A percentile compares a stretch with the other conserved stretches of the same genome.
phyloP scores from a whole-genome alignment of 2,329 filamentous ascomycete genomes.

The Pestalotiopsis sp. region DNA sequence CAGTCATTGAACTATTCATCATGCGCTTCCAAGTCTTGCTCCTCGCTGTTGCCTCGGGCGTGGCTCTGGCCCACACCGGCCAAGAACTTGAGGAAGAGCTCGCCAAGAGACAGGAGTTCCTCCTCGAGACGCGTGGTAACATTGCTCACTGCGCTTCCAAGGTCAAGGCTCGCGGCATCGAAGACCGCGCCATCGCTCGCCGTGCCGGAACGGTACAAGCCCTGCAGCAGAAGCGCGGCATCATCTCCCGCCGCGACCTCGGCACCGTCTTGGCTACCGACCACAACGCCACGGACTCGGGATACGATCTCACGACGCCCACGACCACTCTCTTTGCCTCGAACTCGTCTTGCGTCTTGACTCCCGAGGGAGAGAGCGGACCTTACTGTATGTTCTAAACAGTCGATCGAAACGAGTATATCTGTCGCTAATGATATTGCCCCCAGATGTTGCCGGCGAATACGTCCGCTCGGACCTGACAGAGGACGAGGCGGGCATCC shows the following conservation, averaged over 20 bases:
- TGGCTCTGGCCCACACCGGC: slow-evolving; percentile 47
- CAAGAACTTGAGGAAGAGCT: slow-evolving; percentile 51
- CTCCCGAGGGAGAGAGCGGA: slow-evolving; percentile 54
- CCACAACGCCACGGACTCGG: slow-evolving; percentile 33
- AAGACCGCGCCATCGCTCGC: slow-evolving; percentile 45
- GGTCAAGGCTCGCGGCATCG: slow-evolving; percentile 48
- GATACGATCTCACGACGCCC: slow-evolving; percentile 36
- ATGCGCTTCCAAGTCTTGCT: slow-evolving; percentile 28
- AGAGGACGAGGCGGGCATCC: slow-evolving; percentile 50
- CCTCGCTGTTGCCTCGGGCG: slow-evolving; percentile 19
- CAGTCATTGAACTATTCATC: slow-evolving; percentile 2
- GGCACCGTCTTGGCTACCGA: slow-evolving; percentile 23
- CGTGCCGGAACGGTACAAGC: slow-evolving; percentile 41
- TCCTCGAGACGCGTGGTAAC: slow-evolving; percentile 42
- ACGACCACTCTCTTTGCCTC: slow-evolving; percentile 40
- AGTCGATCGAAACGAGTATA: too few species aligned
- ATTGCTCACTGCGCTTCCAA: slow-evolving; percentile 49
- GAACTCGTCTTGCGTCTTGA: slow-evolving; percentile 51
- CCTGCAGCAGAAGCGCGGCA: slow-evolving; percentile 29
- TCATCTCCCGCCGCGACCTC: slow-evolving; percentile 17
- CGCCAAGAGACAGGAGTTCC: slow-evolving; percentile 49
- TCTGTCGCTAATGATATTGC: not conserved
- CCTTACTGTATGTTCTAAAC: slow-evolving; percentile 47
- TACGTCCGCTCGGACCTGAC: slow-evolving; percentile 50
- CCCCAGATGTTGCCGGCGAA: slow-evolving; percentile 50